Conservation (phyloP, 305 asterid species). For the Nicotiana rustica region DNA sequence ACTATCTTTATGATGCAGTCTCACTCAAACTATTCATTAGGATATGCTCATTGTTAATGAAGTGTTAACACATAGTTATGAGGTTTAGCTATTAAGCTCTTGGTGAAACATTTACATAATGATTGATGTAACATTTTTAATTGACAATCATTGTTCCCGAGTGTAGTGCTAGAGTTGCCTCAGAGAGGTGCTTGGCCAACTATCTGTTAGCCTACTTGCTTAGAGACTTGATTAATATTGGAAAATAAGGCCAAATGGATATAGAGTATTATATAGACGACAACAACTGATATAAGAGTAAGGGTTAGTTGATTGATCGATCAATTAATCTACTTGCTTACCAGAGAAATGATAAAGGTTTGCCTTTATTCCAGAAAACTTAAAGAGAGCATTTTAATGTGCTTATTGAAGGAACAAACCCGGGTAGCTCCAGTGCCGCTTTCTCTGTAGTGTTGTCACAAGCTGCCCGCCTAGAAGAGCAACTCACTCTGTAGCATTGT, state of each 20-base stretch:
- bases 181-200: neutral
- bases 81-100: neutral
- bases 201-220: neutral
- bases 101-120: neutral
- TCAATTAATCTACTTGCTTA: slow-evolving; percentile 7
- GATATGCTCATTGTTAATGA: neutral
- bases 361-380: neutral
- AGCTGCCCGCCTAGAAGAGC: neutral
- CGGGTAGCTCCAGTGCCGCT: neutral
- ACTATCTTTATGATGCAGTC: neutral
- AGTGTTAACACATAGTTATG: neutral
- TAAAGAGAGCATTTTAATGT: neutral
- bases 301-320: neutral
- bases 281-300: neutral
- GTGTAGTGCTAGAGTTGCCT: slow-evolving; percentile 23
- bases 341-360: neutral
- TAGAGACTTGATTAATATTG: neutral
- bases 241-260: neutral
- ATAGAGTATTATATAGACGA: neutral
- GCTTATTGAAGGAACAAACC: slow-evolving; percentile 1
- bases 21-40: slow-evolving; percentile 6
- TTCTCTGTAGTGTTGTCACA: neutral
- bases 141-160: neutral
- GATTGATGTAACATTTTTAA: neutral
- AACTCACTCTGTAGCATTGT: neutral